Base-by-base conservation (phyloP, 2,329 filamentous ascomycete species). In the Endocalyx cinctus region DNA sequence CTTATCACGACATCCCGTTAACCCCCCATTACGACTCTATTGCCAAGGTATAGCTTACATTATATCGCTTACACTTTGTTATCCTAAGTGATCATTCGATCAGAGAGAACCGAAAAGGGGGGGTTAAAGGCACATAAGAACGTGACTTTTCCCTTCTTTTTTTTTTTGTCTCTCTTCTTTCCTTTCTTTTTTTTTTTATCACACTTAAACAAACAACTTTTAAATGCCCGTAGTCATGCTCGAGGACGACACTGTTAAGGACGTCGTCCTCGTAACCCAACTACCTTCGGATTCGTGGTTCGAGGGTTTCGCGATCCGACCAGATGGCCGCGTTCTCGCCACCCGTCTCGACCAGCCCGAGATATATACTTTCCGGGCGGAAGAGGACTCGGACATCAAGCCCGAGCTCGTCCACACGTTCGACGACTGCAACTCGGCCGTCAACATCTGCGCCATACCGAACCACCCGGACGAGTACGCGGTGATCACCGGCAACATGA, bases 201-300 rank as follows among this genome's bases (percentile, higher is more conserved):
- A n/a, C n/a, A n/a, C n/a, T n/a, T n/a, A n/a, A n/a, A n/a, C n/a
- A n/a, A n/a, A n/a, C n/a, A n/a, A n/a, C n/a, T n/a, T n/a, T n/a
- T n/a, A n/a, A n/a, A n/a, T n/a, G n/a, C n/a, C n/a, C n/a, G n/a
- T n/a, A n/a, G n/a, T n/a, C 31, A 54, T 54, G 50, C 25, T 45
- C 17, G 45, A 48, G 18, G 50, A 54, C 41, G 34, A 35, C 15
- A 42, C 45, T 13, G 29, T 40, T 25, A 19, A 40, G 33, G 51
- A 55, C 17, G 44, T 54, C 14, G 45, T 53, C 19, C 44, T 56
- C 29, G 43, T 57, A 29, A 56, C 53, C 4, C 53, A 57, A 33
- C 33, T 51, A 14, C 53, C 54, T 11, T 54, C 53, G 17, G 48
- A 55, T 25, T 48, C 49, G 10, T 56, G 53, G 52, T 54, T 56